Evolutionary conservation across 1,284 basidiomycete genomes (phyloP), one percentile per base, ranked within the genome.

Genomic region (Leucocoprinus gongylophorus): DNA sequence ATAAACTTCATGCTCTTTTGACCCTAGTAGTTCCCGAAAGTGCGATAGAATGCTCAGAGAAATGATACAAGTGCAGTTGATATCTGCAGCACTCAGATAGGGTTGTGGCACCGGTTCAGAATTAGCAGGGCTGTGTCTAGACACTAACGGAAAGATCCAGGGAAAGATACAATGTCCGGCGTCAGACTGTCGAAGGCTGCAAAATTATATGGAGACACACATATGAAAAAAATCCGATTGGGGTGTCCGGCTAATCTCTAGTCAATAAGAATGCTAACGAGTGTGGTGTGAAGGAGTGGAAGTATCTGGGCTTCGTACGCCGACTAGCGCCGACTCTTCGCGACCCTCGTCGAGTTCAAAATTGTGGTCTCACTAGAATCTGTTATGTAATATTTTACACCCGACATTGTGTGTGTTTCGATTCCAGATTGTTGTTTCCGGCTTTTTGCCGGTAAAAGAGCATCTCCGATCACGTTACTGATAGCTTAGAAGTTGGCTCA

Each of bases 201-300:
- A 23, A 15, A 30, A 10, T 21, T 7, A 20, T 35, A 12, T 9
- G 23, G 17, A 15, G 45, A 35, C 45, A 21, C 33, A 47, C 45
- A 47, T 52, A 40, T 28, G 20, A 18, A 51, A 40, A 29, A 17
- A 28, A 21, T 21, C 17, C 17, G 8, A 29, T 13, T 13, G 5
- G 18, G 35, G 29, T n/a, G 29, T 18, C 39, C 28, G 45, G 39
- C 40, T 10, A 42, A 52, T 46, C 50, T 52, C 50, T 45, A 35
- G 37, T 47, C 47, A 42, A 38, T 30, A 21, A 29, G 29, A 41
- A n/a, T 23, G 15, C 12, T 33, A 52, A 52, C 21, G 45, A 46
- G 18, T 30, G 45, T 46, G 12, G 15, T 3, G 39, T 35, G 32
- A 51, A 52, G 10, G 50, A 52, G 50, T 47, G 50, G 43, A 47